Base-by-base conservation (phyloP, 2,329 filamentous ascomycete species). In the Cercospora brassicicola region DNA sequence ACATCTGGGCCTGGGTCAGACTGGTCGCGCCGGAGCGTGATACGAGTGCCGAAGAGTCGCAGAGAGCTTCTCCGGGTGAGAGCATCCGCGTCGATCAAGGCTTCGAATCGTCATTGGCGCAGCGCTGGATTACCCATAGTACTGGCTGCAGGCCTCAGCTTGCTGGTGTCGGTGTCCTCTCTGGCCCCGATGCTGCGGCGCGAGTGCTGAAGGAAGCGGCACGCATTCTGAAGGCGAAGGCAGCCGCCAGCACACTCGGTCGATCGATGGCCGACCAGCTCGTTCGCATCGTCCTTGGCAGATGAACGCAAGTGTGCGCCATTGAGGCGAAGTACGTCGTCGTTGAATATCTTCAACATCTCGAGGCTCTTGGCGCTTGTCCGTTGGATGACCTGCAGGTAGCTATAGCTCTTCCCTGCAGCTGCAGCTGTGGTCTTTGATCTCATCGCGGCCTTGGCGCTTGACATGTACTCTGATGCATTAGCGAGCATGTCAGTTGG, bases 131-230 rank as follows among this genome's bases (percentile, higher is more conserved):
- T 15, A 15, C 23, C 15, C 55, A 53, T 55, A 8, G 15, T 26
- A n/a, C 63, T 11, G 63, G 63, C 13, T 20, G n/a, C 39, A 65
- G 42, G 26, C 55, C 39, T 26, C 63, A 65, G 18, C 55, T 65
- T 26, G 56, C 56, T 18, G 63, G 63, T 13, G 57, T 65, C 23
- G 63, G 63, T 33, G 48, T 65, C 15, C 63, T 65, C 36, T 45
- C 56, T 15, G 55, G 63, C 30, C 26, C 63, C 5, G 55, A 65
- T 48, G 63, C 63, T 48, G 55, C 63, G n/a, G 45, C 42, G 7
- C 63, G 63, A n/a, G 63, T 59, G 26, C 56, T 65, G 55, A 59
- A 65, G 26, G 63, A 51, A 55, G 55, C 63, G 23, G 63, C 63
- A 18, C 56, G 63, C 11, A 36, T 65, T 18, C 55, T 65, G 23